Evolutionary conservation across 2,329 filamentous ascomycete species (phyloP).

Genomic region (Monilinia fructigena): DNA sequence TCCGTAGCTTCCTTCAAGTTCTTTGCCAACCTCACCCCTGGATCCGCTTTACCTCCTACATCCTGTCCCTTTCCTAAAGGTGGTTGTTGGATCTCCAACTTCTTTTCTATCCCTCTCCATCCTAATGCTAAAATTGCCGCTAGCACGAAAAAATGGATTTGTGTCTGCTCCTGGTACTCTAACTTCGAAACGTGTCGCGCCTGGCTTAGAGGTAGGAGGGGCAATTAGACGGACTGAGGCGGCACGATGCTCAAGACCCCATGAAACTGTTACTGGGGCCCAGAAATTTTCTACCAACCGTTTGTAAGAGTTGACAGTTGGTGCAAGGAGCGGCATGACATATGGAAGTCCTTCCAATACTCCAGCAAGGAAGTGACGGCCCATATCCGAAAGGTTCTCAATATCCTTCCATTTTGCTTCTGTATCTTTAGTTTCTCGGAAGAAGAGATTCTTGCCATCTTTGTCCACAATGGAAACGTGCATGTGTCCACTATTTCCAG

Average conservation of each 20-base stretch:
- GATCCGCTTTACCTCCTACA: slow-evolving; percentile 68
- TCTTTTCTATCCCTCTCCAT: slow-evolving; percentile 90
- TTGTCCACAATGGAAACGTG: slow-evolving; percentile 85
- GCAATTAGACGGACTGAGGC: slow-evolving; percentile 88
- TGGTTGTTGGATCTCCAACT: slow-evolving; percentile 76
- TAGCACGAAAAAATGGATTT: slow-evolving; percentile 84
- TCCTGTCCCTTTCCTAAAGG: slow-evolving; percentile 84
- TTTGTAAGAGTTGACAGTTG: slow-evolving; percentile 97
- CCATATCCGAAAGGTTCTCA: slow-evolving; percentile 78
- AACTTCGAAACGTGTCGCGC: slow-evolving; percentile 88
- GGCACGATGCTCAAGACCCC: slow-evolving; percentile 93
- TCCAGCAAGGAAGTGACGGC: slow-evolving; percentile 89
- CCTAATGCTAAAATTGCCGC: slow-evolving; percentile 84
- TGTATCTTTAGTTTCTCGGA: slow-evolving; percentile 68
- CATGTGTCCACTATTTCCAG: slow-evolving; percentile 94
- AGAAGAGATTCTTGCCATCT: slow-evolving; percentile 80
- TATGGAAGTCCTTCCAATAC: slow-evolving; percentile 85
- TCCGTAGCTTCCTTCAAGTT: slow-evolving; percentile 80
- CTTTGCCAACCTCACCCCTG: slow-evolving; percentile 77
- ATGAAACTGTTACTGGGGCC: slow-evolving; percentile 96
- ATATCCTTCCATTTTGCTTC: slow-evolving; percentile 73
- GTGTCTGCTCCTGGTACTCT: slow-evolving; percentile 92
- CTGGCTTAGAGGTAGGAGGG: slow-evolving; percentile 79
- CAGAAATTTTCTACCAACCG: slow-evolving; percentile 98
- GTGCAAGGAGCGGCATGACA: slow-evolving; percentile 92